Conservation (phyloP, 2,329 filamentous ascomycete genomes). For the Paraphoma chrysanthemicola region DNA sequence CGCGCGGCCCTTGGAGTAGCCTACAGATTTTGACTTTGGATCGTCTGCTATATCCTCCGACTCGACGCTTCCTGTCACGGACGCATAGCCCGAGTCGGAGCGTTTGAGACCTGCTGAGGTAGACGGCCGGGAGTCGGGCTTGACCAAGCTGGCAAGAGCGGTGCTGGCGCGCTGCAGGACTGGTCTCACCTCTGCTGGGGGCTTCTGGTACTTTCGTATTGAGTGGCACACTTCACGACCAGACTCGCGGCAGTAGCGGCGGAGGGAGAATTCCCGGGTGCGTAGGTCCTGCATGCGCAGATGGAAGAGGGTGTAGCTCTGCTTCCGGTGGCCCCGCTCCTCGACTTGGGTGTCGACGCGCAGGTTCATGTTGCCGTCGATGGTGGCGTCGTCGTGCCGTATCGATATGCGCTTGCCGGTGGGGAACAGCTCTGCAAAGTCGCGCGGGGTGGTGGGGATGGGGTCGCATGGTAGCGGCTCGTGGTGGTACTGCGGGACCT, state of each 20-base stretch:
- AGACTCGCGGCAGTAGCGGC: constrained; percentile 90
- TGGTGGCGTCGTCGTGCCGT: constrained; percentile 86
- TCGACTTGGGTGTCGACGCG: constrained; percentile 80
- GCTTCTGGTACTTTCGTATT: constrained; percentile 71
- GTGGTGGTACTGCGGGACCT: constrained; percentile 67
- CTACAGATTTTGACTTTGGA: constrained; percentile 40
- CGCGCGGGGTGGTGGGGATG: constrained; percentile 77
- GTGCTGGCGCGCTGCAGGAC: constrained; percentile 66
- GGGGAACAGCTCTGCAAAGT: constrained; percentile 87
- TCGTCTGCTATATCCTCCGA: constrained; percentile 25
- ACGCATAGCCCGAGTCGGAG: constrained; percentile 67
- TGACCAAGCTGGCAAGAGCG: constrained; percentile 64
- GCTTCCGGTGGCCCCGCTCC: constrained; percentile 62
- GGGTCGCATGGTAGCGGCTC: constrained; percentile 70
- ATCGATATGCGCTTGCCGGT: constrained; percentile 82
- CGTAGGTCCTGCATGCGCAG: constrained; percentile 92
- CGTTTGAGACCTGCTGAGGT: constrained; percentile 56
- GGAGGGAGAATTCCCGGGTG: constrained; percentile 85
- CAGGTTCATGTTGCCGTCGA: constrained; percentile 96
- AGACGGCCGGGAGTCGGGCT: constrained; percentile 58
- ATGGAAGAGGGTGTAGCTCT: constrained; percentile 84
- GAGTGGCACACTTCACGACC: constrained; percentile 92
- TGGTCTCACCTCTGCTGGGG: constrained; percentile 58
- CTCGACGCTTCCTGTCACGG: constrained; percentile 41
- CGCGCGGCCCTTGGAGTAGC: constrained; percentile 48